Evolutionary conservation across 106 monocot species (phyloP), one percentile per base, ranked within the genome.

Genomic region (Chionographis japonica): DNA sequence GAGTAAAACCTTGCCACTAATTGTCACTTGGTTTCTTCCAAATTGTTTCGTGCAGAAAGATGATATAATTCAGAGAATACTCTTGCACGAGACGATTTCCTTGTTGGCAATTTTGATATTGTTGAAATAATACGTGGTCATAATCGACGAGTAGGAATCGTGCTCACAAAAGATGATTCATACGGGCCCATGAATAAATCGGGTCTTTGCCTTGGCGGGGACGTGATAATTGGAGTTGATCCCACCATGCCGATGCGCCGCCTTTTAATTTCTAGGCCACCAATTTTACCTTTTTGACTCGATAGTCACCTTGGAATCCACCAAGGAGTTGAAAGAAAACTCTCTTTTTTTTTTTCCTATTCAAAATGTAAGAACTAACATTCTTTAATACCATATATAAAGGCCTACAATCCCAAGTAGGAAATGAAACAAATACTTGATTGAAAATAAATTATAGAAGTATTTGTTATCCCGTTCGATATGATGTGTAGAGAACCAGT

Each of bases 101-200:
- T 67, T 67, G 66, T 4, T 13, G 37, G 36, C 66, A 67, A 12
- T 43, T 41, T 20, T 64, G 64, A 16, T 8, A 50, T 10, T 64
- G 14, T 6, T 2, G 13, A 38, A 64, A 64, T 9, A 64, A 20
- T 4, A 64, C 16, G 4, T 43, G 18, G 12, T 43, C 49, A 20
- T 64, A 64, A n/a, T 50, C 49, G 4, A n/a, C 1, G 8, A 17
- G 42, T 2, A 64, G 49, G 19, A 64, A 64, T 49, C 49, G 4
- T 50, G n/a, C 64, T 4, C 49, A 16, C 15, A 64, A 16, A 18
- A 50, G 64, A 2, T 17, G 14, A 17, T 64, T 64, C 64, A 64
- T 64, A 3, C 40, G 18, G 49, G n/a, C n/a, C 64, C 42, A 43
- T 13, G 52, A 17, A 15, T 52, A 37, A 8, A 67, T 27, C 37